Evolutionary conservation across 106 monocot species (phyloP), one percentile per base, ranked within the genome.

Genomic region (Dactylorhiza incarnata): DNA sequence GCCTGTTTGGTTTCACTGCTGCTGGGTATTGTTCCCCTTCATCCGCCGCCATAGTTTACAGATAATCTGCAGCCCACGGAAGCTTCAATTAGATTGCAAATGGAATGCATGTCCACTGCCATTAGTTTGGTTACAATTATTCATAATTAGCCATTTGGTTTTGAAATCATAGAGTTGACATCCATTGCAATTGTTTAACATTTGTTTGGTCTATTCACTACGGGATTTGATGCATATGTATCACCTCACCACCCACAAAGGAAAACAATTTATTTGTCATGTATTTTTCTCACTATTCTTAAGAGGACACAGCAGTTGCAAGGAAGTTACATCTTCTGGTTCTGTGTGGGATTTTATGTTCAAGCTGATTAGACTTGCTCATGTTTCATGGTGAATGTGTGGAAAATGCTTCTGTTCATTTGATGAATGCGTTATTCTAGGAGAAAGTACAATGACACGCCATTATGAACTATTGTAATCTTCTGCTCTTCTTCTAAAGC

Each of bases 351-450:
- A 70, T 44, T 68, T 68, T 43, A 68, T 11, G 13, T 43, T 63
- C 62, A 54, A 62, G 24, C 11, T 62, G 16, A 1, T 0, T 9
- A 66, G 66, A 26, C 43, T 45, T 70, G 4, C 46, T 46, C 17
- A 70, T 70, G 69, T n/a, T 70, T 70, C 43, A 70, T 70, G 69
- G 45, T 11, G 45, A 16, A 17, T 3, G 11, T 11, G 9, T 45
- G 45, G 16, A 25, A 70, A 70, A n/a, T 70, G 15, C 69, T 70
- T 70, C 43, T 46, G 6, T 70, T 46, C n/a, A 70, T 70, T 70
- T 69, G 6, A 45, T 43, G 45, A 45, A 22, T 46, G 23, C 19
- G 45, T 61, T 50, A 46, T 72, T 13, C 25, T 47, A 45, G 45
- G 15, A 14, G 43, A 17, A 46, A 68, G 8, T 6, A 70, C 15